Evolutionary conservation across 2,329 filamentous ascomycete genomes (phyloP).

Genomic region (Aspergillus spinulosporus): DNA sequence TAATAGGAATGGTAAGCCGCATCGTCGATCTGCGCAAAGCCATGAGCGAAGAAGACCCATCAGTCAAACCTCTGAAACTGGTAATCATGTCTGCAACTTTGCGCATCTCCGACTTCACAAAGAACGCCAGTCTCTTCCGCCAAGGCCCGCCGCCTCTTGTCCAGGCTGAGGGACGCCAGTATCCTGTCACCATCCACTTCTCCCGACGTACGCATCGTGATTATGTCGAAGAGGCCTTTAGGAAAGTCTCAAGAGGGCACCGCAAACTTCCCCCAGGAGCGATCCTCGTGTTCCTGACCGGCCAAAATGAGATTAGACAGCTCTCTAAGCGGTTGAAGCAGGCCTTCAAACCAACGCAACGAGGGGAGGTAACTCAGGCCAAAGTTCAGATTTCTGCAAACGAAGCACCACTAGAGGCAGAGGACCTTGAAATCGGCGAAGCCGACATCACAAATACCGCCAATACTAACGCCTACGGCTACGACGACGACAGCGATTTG

Average conservation of each 20-base stretch:
- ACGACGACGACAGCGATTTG: slow-evolving; percentile 57
- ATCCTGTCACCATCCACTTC: slow-evolving; percentile 87
- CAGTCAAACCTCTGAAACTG: slow-evolving; percentile 78
- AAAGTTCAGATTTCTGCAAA: slow-evolving; percentile 74
- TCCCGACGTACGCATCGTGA: slow-evolving; percentile 77
- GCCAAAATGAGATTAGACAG: slow-evolving; percentile 84
- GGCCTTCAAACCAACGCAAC: slow-evolving; percentile 58
- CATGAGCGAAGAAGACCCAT: slow-evolving; percentile 69
- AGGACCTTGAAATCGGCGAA: slow-evolving; percentile 82
- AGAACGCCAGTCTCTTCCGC: slow-evolving; percentile 78
- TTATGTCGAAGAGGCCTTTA: slow-evolving; percentile 86
- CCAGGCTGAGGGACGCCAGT: slow-evolving; percentile 87
- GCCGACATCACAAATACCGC: slow-evolving; percentile 48
- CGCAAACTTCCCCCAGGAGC: slow-evolving; percentile 85
- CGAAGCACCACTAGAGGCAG: slow-evolving; percentile 76
- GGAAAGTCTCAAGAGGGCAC: slow-evolving; percentile 84
- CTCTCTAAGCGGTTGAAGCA: slow-evolving; percentile 78
- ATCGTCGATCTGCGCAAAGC: slow-evolving; percentile 81
- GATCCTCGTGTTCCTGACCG: slow-evolving; percentile 91
- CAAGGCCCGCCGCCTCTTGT: slow-evolving; percentile 74
- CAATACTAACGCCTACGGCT: slow-evolving; percentile 43
- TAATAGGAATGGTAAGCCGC: slow-evolving; percentile 95
- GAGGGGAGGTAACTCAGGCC: slow-evolving; percentile 56
- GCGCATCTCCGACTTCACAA: slow-evolving; percentile 83
- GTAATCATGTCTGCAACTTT: slow-evolving; percentile 98